Percentiles rank a stretch among this genome's conserved stretches.
These are phyloP conservation scores for Pseudogymnoascus sp. DNA, from an alignment of 2,329 filamentous ascomycete genomes.

Conservation along the genomic window DNA sequence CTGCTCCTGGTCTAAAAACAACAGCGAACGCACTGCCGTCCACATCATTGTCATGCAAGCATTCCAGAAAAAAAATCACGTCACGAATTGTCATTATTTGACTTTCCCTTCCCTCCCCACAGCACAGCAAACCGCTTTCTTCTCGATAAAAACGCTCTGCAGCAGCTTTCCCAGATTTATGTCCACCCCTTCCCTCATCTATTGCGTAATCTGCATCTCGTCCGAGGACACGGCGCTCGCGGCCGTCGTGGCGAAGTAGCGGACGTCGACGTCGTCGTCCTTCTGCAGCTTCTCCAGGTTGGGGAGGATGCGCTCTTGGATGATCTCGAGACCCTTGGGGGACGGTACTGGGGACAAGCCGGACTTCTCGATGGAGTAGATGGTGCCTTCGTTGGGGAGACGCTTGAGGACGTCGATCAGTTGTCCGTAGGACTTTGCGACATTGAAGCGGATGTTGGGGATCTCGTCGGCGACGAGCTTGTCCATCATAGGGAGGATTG, in stretches of 20 bases:
- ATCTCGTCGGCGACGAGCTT: conserved; percentile 91
- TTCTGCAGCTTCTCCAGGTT: conserved; percentile 92
- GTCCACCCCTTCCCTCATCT: conserved; percentile 19
- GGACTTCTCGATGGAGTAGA: conserved; percentile 77
- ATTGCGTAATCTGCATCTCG: conserved; percentile 46
- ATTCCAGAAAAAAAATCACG: conserved; percentile 8
- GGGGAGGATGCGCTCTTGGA: conserved; percentile 78
- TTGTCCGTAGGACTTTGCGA: conserved; percentile 92
- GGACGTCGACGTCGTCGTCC: conserved; percentile 95
- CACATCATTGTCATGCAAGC: conserved; percentile 8
- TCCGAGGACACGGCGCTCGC: conserved; percentile 47
- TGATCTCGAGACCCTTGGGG: conserved; percentile 67
- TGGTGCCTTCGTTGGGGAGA: conserved; percentile 79
- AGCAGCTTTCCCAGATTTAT: conserved; percentile 16
- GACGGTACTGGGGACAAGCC: conserved; percentile 56
- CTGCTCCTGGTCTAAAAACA: conserved; percentile 28
- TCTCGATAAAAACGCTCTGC: background rate
- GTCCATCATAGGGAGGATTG: conserved; percentile 92
- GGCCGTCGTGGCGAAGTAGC: conserved; percentile 93
- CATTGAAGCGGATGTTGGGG: conserved; percentile 98
- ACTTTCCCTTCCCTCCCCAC: conserved; percentile 11
- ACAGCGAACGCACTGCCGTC: conserved; percentile 13
- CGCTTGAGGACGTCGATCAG: conserved; percentile 87
- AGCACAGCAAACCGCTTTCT: conserved; percentile 13
- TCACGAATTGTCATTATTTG: conserved; percentile 17